Percentiles rank a stretch among this genome's conserved stretches.
phyloP scores from a whole-genome alignment of 345 rosid genomes.

The Abelmoschus esculentus region DNA sequence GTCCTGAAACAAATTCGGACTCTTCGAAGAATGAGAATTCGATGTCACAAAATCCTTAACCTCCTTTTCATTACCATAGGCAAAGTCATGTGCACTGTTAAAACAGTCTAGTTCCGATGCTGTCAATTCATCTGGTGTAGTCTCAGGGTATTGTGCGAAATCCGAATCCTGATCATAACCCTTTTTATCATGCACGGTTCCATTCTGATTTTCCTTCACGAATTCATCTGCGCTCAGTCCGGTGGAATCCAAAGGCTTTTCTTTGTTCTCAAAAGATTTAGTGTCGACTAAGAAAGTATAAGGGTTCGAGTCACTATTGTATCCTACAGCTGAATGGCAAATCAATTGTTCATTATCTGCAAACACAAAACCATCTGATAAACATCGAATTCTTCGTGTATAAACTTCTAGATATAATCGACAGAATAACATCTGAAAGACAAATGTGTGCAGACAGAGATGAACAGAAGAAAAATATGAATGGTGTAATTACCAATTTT shows the following conservation, averaged over 20 bases:
- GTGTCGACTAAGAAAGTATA: constrained; percentile 10
- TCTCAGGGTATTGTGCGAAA: constrained; percentile 10
- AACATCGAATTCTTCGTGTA: neutral
- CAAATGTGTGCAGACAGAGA: neutral
- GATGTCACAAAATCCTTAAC: constrained; percentile 15
- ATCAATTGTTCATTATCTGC: constrained; percentile 49
- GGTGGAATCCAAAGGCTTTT: constrained; percentile 27
- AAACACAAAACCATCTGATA: constrained; percentile 7
- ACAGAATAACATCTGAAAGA: neutral
- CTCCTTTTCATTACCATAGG: constrained; percentile 19
- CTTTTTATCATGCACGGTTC: constrained; percentile 14
- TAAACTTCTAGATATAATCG: neutral
- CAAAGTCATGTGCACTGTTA: constrained; percentile 13
- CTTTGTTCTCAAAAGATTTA: constrained; percentile 27
- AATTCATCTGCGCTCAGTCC: constrained; percentile 26
- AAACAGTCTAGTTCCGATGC: constrained; percentile 21
- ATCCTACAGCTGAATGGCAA: constrained; percentile 28
- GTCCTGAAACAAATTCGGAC: constrained; percentile 25
- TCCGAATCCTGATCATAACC: constrained; percentile 19
- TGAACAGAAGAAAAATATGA: neutral
- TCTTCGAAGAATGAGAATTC: constrained; percentile 13
- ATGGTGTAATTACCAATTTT: constrained; percentile 39
- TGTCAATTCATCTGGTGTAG: constrained; percentile 20
- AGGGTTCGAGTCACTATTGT: constrained; percentile 20
- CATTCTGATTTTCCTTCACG: constrained; percentile 23